Percentiles rank a stretch among this genome's conserved stretches.
Evolutionary conservation across 2,329 filamentous ascomycete species (phyloP).

Genomic region (Aspergillus arachidicola): DNA sequence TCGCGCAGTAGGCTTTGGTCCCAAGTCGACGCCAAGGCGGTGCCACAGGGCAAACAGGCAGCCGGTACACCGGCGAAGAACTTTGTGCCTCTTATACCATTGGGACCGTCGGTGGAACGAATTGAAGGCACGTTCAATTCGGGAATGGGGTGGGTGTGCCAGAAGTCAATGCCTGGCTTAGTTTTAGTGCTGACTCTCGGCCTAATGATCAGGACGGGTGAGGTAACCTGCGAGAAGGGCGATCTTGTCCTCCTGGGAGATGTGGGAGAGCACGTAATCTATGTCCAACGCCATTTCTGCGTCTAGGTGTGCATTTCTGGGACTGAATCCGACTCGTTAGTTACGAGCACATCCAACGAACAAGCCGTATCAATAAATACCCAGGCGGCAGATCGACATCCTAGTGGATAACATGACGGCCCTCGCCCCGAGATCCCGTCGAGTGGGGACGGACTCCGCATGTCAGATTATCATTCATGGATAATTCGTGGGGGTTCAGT

Average conservation of each 20-base stretch:
- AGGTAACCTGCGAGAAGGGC: constrained; percentile 24
- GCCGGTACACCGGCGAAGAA: constrained; percentile 67
- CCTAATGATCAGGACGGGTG: background rate
- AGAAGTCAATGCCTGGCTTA: constrained; percentile 64
- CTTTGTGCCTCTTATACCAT: constrained; percentile 67
- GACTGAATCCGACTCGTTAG: background rate
- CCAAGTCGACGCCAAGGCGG: constrained; percentile 61
- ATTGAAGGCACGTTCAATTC: constrained; percentile 65
- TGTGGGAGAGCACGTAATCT: constrained; percentile 22
- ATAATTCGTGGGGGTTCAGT: background rate
- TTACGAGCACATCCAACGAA: background rate
- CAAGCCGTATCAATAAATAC: background rate
- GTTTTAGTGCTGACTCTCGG: constrained; percentile 1
- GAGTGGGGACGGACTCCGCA: background rate
- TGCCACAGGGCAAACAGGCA: constrained; percentile 65
- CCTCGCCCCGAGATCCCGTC: background rate
- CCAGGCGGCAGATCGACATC: background rate
- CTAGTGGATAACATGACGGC: background rate
- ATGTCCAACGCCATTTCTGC: constrained; percentile 17
- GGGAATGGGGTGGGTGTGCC: constrained; percentile 66
- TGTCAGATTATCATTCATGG: background rate
- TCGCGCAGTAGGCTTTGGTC: constrained; percentile 57
- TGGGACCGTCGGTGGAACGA: constrained; percentile 69
- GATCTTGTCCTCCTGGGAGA: constrained; percentile 24
- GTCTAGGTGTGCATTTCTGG: too few species aligned